A percentile compares a stretch with the other conserved stretches of the same genome.
phyloP scores from a whole-genome alignment of 768 basidiomycete genomes.

The Naganishia randhawae region DNA sequence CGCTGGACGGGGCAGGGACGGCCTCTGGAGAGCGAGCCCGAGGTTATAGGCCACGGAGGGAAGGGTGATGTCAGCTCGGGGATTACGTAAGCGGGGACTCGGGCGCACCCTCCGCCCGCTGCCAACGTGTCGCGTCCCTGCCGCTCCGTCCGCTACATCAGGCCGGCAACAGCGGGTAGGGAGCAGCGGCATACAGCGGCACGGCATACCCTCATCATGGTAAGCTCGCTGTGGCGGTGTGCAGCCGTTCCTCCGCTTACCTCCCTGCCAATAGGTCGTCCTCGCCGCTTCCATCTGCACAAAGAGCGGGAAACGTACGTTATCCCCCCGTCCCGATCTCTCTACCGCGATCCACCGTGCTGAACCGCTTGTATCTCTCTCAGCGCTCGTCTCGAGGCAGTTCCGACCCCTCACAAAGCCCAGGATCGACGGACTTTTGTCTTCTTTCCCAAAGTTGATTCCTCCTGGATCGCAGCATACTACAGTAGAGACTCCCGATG shows the following conservation, averaged over 20 bases:
- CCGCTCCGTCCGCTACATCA: not conserved
- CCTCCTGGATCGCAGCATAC: slow-evolving; percentile 92
- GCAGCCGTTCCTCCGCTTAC: not conserved
- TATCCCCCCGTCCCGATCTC: too few species aligned
- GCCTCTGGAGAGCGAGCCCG: too few species aligned
- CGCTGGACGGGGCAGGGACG: slow-evolving; percentile 3
- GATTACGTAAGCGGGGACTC: not conserved
- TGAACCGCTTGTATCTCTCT: not conserved
- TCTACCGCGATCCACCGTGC: too few species aligned
- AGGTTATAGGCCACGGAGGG: too few species aligned
- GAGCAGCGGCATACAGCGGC: too few species aligned
- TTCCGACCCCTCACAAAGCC: slow-evolving; percentile 82
- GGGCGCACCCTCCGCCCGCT: not conserved
- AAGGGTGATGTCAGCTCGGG: not conserved
- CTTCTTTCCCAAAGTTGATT: slow-evolving; percentile 96
- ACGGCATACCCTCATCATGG: slow-evolving; percentile 30
- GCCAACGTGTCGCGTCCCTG: slow-evolving; percentile 3
- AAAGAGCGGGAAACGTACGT: slow-evolving; percentile 50
- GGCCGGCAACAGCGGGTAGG: too few species aligned
- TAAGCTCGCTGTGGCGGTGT: slow-evolving; percentile 17
- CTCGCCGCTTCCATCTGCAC: slow-evolving; percentile 47
- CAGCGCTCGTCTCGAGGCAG: slow-evolving; percentile 92
- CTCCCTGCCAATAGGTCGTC: slow-evolving; percentile 39
- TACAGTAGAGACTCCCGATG: slow-evolving; percentile 85
- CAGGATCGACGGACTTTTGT: slow-evolving; percentile 88